Conservation (phyloP, 192 early-diverging fungal genomes). For the Dissophora globulifera region DNA sequence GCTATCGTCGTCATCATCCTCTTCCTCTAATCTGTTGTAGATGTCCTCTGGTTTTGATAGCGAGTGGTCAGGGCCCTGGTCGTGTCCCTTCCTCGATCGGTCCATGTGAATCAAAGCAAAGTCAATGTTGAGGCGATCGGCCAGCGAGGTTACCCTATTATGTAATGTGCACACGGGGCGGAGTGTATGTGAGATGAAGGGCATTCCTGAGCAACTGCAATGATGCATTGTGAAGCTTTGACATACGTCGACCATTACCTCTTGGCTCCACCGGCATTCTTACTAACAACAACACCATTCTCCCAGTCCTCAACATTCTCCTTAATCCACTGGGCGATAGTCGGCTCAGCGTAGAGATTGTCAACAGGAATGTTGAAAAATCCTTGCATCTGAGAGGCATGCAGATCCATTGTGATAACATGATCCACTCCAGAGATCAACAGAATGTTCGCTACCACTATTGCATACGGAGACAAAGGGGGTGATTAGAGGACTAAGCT, state of each 20-base stretch:
- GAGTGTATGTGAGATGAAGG: too few relatives aligned
- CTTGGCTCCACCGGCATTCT: constrained; percentile 97
- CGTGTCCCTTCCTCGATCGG: constrained; percentile 62
- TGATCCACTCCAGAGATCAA: constrained; percentile 95
- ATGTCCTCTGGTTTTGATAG: constrained; percentile 40
- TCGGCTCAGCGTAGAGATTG: constrained; percentile 93
- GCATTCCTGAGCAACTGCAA: not conserved
- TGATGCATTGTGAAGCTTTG: not conserved
- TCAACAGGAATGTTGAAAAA: constrained; percentile 96
- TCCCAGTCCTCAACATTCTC: constrained; percentile 75
- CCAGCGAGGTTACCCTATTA: constrained; percentile 88
- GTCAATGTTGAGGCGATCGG: constrained; percentile 91
- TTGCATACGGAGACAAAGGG: not conserved
- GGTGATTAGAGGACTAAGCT: not conserved
- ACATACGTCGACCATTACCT: constrained; percentile 64
- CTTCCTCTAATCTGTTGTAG: constrained; percentile 45
- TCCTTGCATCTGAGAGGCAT: constrained; percentile 94
- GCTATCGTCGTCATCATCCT: constrained; percentile 63
- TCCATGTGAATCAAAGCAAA: constrained; percentile 98
- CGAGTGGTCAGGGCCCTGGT: constrained; percentile 23
- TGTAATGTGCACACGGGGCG: not conserved
- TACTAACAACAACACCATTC: constrained; percentile 88
- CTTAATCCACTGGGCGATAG: constrained; percentile 87
- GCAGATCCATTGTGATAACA: constrained; percentile 98
- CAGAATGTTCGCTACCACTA: constrained; percentile 94